Conservation (phyloP, 371 early-diverging fungal genomes). For the Mucor indicus region DNA sequence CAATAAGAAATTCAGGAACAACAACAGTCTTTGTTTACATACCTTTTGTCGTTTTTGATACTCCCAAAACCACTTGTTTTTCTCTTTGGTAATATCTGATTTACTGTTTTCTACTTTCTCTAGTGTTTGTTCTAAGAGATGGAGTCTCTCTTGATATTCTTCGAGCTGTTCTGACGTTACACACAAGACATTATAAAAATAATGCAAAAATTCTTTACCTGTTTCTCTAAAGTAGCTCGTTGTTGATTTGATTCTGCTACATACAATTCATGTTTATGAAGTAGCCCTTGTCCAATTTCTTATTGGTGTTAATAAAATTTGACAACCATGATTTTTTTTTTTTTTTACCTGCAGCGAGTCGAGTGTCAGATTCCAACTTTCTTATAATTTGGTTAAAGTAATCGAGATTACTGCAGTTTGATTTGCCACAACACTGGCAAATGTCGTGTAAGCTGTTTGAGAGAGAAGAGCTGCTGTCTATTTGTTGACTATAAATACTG, state of each 20-base stretch:
- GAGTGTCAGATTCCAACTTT: slow-evolving; percentile 35
- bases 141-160: slow-evolving; percentile 21
- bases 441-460: no score
- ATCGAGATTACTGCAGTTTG: slow-evolving; percentile 23
- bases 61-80: slow-evolving; percentile 28
- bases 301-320: no score
- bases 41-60: slow-evolving; percentile 39
- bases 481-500: no score
- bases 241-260: slow-evolving; percentile 27
- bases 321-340: no score
- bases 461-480: no score
- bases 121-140: slow-evolving; percentile 17
- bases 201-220: slow-evolving; percentile 24
- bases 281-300: slow-evolving; percentile 42
- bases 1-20: no score
- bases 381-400: no score
- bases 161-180: no score
- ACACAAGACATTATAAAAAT: no score
- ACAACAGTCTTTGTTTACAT: neutral
- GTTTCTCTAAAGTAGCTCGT: slow-evolving; percentile 22
- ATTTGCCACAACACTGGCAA: slow-evolving; percentile 30
- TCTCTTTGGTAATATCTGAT: slow-evolving; percentile 21
- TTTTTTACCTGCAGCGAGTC: slow-evolving; percentile 43
- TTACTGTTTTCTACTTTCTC: slow-evolving; percentile 25
- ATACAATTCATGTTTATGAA: slow-evolving; percentile 37